Percentiles rank a stretch among this genome's conserved stretches.
Evolutionary conservation across 2,329 filamentous ascomycete species (phyloP).

Genomic region (Penicillium italicum): DNA sequence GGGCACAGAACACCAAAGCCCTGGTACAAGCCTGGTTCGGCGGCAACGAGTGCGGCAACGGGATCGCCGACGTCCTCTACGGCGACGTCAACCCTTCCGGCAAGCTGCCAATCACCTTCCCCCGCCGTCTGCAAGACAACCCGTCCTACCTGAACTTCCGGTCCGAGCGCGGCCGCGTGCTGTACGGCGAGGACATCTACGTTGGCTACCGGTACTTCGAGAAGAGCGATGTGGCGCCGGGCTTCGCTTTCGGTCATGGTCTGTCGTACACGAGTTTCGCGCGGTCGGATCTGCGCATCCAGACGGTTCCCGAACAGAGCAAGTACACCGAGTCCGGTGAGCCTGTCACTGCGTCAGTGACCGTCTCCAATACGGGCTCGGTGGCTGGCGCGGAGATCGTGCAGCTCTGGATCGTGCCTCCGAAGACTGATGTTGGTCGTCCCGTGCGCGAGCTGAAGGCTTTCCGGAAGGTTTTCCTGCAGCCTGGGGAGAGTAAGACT

Average conservation of each 20-base stretch:
- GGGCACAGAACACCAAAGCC: constrained; percentile 48
- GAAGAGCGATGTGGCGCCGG: constrained; percentile 59
- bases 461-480: constrained; percentile 61
- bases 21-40: constrained; percentile 80
- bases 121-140: constrained; percentile 63
- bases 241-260: constrained; percentile 77
- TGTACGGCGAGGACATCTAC: constrained; percentile 79
- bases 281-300: constrained; percentile 48
- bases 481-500: constrained; percentile 56
- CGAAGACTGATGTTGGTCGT: constrained; percentile 50
- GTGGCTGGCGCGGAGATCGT: constrained; percentile 53
- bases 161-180: constrained; percentile 64
- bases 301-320: constrained; percentile 23
- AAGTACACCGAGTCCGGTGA: constrained; percentile 44
- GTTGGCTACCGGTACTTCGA: constrained; percentile 81
- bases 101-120: constrained; percentile 72
- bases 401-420: constrained; percentile 52
- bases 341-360: constrained; percentile 46
- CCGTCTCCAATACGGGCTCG: constrained; percentile 53
- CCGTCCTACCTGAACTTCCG: constrained; percentile 73
- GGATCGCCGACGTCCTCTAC: constrained; percentile 73
- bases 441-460: constrained; percentile 63
- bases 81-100: constrained; percentile 70
- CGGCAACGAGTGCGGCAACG: constrained; percentile 81
- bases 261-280: constrained; percentile 71